phyloP scores from a whole-genome alignment of 2,329 filamentous ascomycete genomes.

The Colletotrichum sp. region DNA sequence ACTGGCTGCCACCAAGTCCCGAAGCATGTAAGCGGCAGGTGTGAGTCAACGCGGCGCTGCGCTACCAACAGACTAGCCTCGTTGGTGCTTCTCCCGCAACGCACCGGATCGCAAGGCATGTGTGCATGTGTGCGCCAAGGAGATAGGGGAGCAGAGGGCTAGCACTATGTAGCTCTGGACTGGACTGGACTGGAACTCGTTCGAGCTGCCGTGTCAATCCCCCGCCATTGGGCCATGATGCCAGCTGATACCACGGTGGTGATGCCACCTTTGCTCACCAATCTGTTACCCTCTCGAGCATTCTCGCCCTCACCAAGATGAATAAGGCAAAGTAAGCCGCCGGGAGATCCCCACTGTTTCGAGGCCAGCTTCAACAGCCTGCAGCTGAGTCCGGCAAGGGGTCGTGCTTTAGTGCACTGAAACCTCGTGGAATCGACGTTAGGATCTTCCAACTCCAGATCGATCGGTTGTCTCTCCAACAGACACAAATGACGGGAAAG shows the following conservation, averaged over 20 bases:
- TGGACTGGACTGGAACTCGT: neutral
- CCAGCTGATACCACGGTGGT: neutral
- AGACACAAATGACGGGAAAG: neutral
- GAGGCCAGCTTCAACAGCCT: neutral
- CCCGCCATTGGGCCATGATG: neutral
- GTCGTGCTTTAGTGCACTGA: neutral
- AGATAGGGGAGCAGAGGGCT: neutral
- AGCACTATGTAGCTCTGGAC: neutral
- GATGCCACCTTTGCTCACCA: neutral
- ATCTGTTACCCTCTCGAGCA: neutral
- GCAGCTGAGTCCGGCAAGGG: neutral
- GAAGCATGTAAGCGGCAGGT: conserved; percentile 3
- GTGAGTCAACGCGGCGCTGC: conserved; percentile 12
- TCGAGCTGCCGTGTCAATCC: neutral
- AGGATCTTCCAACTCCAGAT: neutral
- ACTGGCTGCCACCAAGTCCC: neutral
- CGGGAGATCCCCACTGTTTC: neutral
- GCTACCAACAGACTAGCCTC: conserved; percentile 3
- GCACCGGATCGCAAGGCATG: neutral
- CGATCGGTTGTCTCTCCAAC: conserved; percentile 15
- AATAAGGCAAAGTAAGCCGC: neutral
- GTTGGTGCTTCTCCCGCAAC: neutral
- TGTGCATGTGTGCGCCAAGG: neutral
- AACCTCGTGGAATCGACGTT: neutral
- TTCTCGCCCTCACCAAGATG: neutral